These are phyloP conservation scores for Penicillium brevicompactum DNA, from an alignment of 2,329 filamentous ascomycete species.

Conservation along the genomic window DNA sequence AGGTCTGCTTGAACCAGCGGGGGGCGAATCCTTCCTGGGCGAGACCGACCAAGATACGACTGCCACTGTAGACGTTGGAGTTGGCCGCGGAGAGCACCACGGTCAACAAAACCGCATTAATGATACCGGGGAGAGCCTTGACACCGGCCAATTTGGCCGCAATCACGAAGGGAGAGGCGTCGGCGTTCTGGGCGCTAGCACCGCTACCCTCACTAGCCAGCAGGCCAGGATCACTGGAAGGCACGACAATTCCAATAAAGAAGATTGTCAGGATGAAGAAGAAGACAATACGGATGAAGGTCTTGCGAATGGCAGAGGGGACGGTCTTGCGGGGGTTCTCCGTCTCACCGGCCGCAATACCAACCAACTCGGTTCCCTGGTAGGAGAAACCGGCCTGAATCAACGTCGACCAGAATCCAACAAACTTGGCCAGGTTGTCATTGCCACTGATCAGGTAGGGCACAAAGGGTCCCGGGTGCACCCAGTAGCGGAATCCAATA, in stretches of 20 bases:
- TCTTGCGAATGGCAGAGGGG: constrained; percentile 70
- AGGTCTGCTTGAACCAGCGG: constrained; percentile 43
- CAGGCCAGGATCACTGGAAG: constrained; percentile 60
- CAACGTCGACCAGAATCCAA: constrained; percentile 60
- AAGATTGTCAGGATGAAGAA: constrained; percentile 53
- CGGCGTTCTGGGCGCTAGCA: constrained; percentile 24
- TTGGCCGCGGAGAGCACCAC: constrained; percentile 46
- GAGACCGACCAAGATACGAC: constrained; percentile 69
- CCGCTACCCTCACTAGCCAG: constrained; percentile 36
- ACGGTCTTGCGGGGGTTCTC: constrained; percentile 71
- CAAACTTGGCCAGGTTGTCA: constrained; percentile 62
- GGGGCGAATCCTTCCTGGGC: constrained; percentile 50
- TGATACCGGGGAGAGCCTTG: constrained; percentile 37
- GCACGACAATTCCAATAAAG: constrained; percentile 72
- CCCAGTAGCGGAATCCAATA: constrained; percentile 74
- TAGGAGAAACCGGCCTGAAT: constrained; percentile 44
- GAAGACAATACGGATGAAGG: constrained; percentile 72
- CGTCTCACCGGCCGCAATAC: constrained; percentile 74
- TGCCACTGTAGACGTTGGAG: constrained; percentile 51
- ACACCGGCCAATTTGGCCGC: constrained; percentile 40
- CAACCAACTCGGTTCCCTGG: constrained; percentile 70
- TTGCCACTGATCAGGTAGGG: constrained; percentile 61
- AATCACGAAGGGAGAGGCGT: constrained; percentile 45
- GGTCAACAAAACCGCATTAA: constrained; percentile 45
- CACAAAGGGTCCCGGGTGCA: constrained; percentile 67